These are phyloP conservation scores for Gossypium thurberi DNA, from an alignment of 345 rosid genomes.

Conservation along the genomic window DNA sequence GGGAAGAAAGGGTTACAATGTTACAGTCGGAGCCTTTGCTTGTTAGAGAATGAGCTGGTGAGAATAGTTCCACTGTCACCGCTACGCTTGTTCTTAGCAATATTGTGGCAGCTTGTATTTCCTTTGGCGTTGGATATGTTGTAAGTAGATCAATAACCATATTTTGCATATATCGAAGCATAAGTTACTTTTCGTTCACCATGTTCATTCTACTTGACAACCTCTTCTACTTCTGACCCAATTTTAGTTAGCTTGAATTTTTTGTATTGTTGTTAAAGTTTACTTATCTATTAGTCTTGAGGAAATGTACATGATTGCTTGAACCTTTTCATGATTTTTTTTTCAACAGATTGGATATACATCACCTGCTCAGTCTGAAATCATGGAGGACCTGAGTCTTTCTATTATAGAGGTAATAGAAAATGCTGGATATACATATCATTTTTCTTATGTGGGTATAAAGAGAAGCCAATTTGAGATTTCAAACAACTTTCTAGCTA, in stretches of 20 bases:
- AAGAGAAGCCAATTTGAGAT: background rate
- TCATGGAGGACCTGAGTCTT: slow-evolving; percentile 5
- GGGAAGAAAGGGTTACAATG: background rate
- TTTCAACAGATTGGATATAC: background rate
- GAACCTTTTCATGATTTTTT: background rate
- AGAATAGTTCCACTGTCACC: background rate
- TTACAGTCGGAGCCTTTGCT: background rate
- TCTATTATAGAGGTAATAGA: background rate
- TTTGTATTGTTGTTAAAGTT: too few species aligned
- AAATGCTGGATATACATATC: background rate
- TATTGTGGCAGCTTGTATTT: background rate
- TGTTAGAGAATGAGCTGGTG: background rate
- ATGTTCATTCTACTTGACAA: background rate
- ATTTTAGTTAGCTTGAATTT: background rate
- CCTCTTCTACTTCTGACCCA: background rate
- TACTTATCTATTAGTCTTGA: background rate
- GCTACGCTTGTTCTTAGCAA: background rate
- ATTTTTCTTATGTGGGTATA: background rate
- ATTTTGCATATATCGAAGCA: background rate
- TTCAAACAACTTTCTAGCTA: background rate
- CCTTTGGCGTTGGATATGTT: background rate
- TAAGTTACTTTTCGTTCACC: background rate
- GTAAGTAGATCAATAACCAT: background rate
- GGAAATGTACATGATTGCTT: too few species aligned
- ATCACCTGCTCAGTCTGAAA: slow-evolving; percentile 1